phyloP scores from a whole-genome alignment of 2,329 filamentous ascomycete genomes.

The Colletotrichum shisoi region DNA sequence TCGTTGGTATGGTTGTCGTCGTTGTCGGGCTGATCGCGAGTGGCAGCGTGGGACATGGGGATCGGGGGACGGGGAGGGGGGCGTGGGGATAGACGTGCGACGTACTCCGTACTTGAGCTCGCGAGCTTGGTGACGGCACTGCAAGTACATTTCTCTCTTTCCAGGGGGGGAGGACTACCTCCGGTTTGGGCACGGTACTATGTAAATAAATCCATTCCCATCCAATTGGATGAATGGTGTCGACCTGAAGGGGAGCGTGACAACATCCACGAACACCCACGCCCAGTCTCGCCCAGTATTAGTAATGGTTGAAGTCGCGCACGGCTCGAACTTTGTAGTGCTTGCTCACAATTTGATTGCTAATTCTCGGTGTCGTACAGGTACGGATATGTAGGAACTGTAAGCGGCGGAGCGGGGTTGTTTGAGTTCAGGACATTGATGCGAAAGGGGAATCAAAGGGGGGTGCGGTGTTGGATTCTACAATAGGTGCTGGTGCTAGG shows the following conservation, averaged over 20 bases:
- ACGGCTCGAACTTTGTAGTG: too few relatives aligned
- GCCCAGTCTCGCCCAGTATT: too few relatives aligned
- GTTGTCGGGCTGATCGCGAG: constrained; percentile 37
- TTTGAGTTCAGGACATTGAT: too few relatives aligned
- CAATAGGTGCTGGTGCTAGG: too few relatives aligned
- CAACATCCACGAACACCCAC: constrained; percentile 13
- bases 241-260: constrained; percentile 3
- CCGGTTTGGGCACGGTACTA: too few relatives aligned
- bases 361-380: too few relatives aligned
- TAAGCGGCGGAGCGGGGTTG: too few relatives aligned
- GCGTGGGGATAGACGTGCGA: constrained; percentile 18
- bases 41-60: constrained; percentile 28
- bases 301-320: too few relatives aligned
- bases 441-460: too few relatives aligned
- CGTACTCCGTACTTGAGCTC: neutral
- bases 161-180: neutral
- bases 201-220: neutral
- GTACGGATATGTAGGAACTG: too few relatives aligned
- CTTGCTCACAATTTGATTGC: too few relatives aligned
- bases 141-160: neutral
- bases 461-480: too few relatives aligned
- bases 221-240: constrained; percentile 14
- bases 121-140: constrained; percentile 1
- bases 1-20: constrained; percentile 26
- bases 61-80: constrained; percentile 30